Conservation (phyloP, 768 basidiomycete species). For the Amanita exitialis region DNA sequence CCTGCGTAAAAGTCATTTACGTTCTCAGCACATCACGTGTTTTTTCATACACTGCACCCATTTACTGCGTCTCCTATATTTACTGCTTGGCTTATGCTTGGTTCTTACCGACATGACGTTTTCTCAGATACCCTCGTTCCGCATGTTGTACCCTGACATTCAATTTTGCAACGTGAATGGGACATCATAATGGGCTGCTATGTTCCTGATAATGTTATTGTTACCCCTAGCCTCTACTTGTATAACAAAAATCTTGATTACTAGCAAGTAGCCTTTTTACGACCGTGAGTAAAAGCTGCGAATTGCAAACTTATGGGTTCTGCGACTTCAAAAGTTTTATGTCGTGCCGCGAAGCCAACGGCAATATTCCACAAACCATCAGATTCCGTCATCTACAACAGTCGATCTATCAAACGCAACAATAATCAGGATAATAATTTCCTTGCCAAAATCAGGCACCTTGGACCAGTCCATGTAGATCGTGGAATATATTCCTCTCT, state of each 20-base stretch:
- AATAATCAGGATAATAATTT: constrained; percentile 71
- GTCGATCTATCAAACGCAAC: constrained; percentile 26
- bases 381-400: not conserved
- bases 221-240: not conserved
- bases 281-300: not conserved
- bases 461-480: constrained; percentile 66
- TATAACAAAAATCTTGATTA: constrained; percentile 3
- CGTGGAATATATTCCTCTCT: constrained; percentile 43
- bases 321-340: not conserved
- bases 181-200: not conserved
- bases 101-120: constrained; percentile 23
- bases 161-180: constrained; percentile 1
- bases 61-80: constrained; percentile 15
- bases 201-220: not conserved
- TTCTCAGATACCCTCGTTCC: constrained; percentile 23
- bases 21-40: constrained; percentile 19
- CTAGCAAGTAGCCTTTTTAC: not conserved
- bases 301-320: not conserved
- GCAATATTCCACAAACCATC: not conserved
- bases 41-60: constrained; percentile 22
- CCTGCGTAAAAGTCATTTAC: constrained; percentile 37
- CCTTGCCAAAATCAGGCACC: constrained; percentile 46
- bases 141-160: constrained; percentile 7
- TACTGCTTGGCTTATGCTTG: constrained; percentile 24
- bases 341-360: not conserved